phyloP scores from a whole-genome alignment of 1,284 basidiomycete species.

The Apiotrichum montevideense region DNA sequence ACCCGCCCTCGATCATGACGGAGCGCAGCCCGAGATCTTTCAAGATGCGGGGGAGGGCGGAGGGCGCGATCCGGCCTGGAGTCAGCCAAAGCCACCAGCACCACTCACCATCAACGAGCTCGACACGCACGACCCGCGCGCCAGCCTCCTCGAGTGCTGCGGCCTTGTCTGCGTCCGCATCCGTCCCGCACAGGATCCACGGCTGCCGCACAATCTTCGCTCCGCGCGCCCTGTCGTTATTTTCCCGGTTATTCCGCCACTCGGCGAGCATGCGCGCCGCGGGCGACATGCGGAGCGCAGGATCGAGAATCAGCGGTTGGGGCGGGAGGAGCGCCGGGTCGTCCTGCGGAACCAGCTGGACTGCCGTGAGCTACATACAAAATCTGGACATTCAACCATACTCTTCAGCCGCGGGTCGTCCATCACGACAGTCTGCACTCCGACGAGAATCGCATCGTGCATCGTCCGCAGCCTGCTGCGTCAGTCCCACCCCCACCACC shows the following conservation, averaged over 20 bases:
- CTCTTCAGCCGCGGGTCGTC: conserved; percentile 92
- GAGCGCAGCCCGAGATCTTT: conserved; percentile 57
- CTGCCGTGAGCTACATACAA: conserved; percentile 11
- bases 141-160: conserved; percentile 41
- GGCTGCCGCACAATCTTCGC: conserved; percentile 62
- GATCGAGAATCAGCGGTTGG: conserved; percentile 78
- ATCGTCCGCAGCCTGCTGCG: conserved; percentile 66
- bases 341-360: conserved; percentile 30
- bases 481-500: not conserved
- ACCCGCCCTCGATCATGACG: conserved; percentile 95
- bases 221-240: conserved; percentile 14
- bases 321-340: conserved; percentile 50
- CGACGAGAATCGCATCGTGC: conserved; percentile 89
- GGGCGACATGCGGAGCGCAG: conserved; percentile 60
- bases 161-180: conserved; percentile 25
- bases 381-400: conserved; percentile 50
- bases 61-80: conserved; percentile 52
- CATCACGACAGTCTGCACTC: conserved; percentile 80
- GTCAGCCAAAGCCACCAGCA: not conserved
- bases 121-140: conserved; percentile 38
- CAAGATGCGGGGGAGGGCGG: conserved; percentile 54
- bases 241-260: conserved; percentile 8
- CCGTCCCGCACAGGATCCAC: conserved; percentile 58
- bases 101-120: conserved; percentile 47
- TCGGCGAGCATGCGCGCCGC: conserved; percentile 63